phyloP scores from a whole-genome alignment of 2,329 filamentous ascomycete genomes.

The Ascochyta fabae region DNA sequence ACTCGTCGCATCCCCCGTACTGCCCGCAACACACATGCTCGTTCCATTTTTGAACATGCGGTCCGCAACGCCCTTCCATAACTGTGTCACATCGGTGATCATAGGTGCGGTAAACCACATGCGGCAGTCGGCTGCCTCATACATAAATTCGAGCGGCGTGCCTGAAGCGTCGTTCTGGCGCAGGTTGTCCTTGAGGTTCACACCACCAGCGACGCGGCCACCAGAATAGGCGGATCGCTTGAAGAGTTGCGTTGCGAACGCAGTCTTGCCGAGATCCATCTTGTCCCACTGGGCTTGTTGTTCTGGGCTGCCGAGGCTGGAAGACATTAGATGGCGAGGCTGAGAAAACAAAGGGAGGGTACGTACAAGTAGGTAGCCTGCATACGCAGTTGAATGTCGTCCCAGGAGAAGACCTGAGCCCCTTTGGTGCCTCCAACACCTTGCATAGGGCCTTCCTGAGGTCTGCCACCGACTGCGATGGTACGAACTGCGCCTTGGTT shows the following conservation, averaged over 20 bases:
- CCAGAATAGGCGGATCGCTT: constrained; percentile 37
- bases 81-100: constrained; percentile 42
- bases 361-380: constrained; percentile 40
- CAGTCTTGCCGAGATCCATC: constrained; percentile 39
- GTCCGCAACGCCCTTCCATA: constrained; percentile 50
- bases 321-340: background rate
- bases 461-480: constrained; percentile 53
- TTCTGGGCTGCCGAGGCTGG: constrained; percentile 36
- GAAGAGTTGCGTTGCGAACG: constrained; percentile 43
- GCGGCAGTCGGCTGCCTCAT: constrained; percentile 51
- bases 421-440: constrained; percentile 55
- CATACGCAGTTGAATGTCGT: constrained; percentile 41
- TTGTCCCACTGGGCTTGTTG: constrained; percentile 40
- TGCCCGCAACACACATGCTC: constrained; percentile 37
- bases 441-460: constrained; percentile 52
- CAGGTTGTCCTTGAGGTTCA: constrained; percentile 49
- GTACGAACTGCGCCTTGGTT: constrained; percentile 53
- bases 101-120: constrained; percentile 50
- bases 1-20: constrained; percentile 38
- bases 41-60: constrained; percentile 42
- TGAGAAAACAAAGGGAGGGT: background rate
- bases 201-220: constrained; percentile 36
- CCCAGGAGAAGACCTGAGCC: constrained; percentile 47
- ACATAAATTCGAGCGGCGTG: constrained; percentile 51
- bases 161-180: constrained; percentile 45